phyloP scores from a whole-genome alignment of 352 stramenopile species.

The Globisporangium acanthophoron region DNA sequence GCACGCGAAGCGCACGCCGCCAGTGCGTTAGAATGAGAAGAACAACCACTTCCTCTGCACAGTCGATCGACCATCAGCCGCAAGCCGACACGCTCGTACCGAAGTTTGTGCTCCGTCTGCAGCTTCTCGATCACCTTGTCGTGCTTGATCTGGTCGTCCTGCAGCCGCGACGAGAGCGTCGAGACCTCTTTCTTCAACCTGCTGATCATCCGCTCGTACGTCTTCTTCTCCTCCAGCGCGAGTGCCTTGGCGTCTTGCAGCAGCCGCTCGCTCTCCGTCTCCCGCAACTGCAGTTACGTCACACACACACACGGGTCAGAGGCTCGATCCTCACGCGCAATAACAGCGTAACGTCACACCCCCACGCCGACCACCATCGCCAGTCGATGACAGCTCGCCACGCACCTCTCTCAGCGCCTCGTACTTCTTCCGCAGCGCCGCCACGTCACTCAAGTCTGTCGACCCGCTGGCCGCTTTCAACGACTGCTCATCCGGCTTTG shows the following conservation, averaged over 20 bases:
- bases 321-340: neutral
- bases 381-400: neutral
- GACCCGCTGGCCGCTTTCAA: neutral
- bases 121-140: conserved; percentile 42
- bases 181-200: conserved; percentile 66
- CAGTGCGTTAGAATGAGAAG: neutral
- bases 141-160: conserved; percentile 41
- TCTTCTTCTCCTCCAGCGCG: conserved; percentile 61
- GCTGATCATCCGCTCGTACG: conserved; percentile 62
- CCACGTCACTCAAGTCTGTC: conserved; percentile 3
- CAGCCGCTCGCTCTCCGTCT: conserved; percentile 57
- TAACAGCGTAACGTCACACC: neutral
- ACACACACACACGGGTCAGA: neutral
- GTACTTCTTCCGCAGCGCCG: conserved; percentile 35
- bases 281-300: conserved; percentile 28
- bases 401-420: conserved; percentile 37
- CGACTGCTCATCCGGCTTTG: neutral
- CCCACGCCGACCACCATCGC: neutral
- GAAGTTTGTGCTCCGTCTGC: conserved; percentile 37
- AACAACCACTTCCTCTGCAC: neutral
- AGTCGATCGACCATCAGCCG: neutral
- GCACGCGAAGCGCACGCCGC: neutral
- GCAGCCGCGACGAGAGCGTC: conserved; percentile 44
- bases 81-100: conserved; percentile 6
- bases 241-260: conserved; percentile 54